Conservation (phyloP, 192 early-diverging fungal genomes). For the Linnemannia schmuckeri region DNA sequence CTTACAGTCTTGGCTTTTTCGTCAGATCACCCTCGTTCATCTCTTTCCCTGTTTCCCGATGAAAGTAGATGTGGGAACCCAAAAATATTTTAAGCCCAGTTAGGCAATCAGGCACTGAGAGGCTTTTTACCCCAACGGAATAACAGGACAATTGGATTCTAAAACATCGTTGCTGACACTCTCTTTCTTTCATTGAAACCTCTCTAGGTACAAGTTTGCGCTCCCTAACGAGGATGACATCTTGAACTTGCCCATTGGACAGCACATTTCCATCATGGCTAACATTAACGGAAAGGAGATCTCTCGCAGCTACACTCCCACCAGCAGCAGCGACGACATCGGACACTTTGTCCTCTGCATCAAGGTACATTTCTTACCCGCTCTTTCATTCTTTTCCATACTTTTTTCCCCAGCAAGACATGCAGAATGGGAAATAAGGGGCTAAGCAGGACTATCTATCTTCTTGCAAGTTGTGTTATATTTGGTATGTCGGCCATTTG, state of each 20-base stretch:
- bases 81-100: slow-evolving; percentile 3
- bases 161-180: background rate
- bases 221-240: slow-evolving; percentile 74
- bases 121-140: slow-evolving; percentile 1
- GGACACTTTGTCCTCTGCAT: slow-evolving; percentile 94
- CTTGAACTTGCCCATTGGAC: slow-evolving; percentile 93
- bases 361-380: slow-evolving; percentile 70
- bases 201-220: slow-evolving; percentile 83
- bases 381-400: background rate
- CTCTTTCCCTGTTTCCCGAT: background rate
- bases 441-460: background rate
- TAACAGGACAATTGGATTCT: background rate
- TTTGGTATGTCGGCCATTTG: background rate
- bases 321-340: slow-evolving; percentile 82
- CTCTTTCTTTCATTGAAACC: too few relatives aligned
- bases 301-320: slow-evolving; percentile 93
- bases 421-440: background rate
- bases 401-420: background rate
- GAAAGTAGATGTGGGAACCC: background rate
- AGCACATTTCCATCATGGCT: slow-evolving; percentile 92
- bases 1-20: background rate
- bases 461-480: background rate
- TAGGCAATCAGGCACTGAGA: background rate
- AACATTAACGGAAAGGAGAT: slow-evolving; percentile 87
- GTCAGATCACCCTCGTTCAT: background rate